Percentiles rank a stretch among this genome's conserved stretches.
Evolutionary conservation across 805 yeast species (phyloP).

Genomic region (Kuraishia ogatae): DNA sequence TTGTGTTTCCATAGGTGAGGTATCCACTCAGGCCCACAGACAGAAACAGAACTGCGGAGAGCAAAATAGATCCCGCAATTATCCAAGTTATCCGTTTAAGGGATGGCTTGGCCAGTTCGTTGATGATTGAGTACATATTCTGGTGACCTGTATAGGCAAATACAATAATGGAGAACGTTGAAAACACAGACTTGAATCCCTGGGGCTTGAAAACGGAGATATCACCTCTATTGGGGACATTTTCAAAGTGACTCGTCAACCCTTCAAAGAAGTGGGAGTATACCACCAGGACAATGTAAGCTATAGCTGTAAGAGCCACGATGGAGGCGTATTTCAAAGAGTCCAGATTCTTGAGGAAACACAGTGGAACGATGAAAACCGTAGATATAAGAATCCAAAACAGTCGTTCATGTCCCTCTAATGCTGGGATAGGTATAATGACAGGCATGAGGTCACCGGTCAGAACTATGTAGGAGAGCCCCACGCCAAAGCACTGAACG

Average conservation of each 20-base stretch:
- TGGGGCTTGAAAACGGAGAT: slow-evolving; percentile 33
- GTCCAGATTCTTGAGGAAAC: slow-evolving; percentile 54
- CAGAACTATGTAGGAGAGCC: slow-evolving; percentile 60
- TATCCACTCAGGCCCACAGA: slow-evolving; percentile 65
- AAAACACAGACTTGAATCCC: slow-evolving; percentile 34
- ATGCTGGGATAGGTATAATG: slow-evolving; percentile 28
- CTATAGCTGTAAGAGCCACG: slow-evolving; percentile 60
- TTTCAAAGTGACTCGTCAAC: slow-evolving; percentile 19
- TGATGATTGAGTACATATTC: slow-evolving; percentile 68
- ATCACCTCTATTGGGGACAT: slow-evolving; percentile 37
- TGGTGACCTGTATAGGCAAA: slow-evolving; percentile 81
- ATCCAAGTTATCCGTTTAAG: slow-evolving; percentile 38
- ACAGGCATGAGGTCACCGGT: slow-evolving; percentile 73
- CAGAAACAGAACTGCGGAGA: slow-evolving; percentile 50
- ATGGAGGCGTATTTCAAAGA: slow-evolving; percentile 63
- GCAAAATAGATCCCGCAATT: slow-evolving; percentile 35
- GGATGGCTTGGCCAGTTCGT: slow-evolving; percentile 52
- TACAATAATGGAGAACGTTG: slow-evolving; percentile 66
- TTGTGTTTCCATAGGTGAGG: slow-evolving; percentile 59
- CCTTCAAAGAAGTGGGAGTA: slow-evolving; percentile 35
- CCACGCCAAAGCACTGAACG: slow-evolving; percentile 74
- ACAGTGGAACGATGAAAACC: slow-evolving; percentile 51
- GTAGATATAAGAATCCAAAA: slow-evolving; percentile 49
- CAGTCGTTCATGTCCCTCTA: slow-evolving; percentile 25
- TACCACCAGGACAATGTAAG: slow-evolving; percentile 49